phyloP scores from a whole-genome alignment of 2,329 filamentous ascomycete genomes.

The Didymella segeticola region DNA sequence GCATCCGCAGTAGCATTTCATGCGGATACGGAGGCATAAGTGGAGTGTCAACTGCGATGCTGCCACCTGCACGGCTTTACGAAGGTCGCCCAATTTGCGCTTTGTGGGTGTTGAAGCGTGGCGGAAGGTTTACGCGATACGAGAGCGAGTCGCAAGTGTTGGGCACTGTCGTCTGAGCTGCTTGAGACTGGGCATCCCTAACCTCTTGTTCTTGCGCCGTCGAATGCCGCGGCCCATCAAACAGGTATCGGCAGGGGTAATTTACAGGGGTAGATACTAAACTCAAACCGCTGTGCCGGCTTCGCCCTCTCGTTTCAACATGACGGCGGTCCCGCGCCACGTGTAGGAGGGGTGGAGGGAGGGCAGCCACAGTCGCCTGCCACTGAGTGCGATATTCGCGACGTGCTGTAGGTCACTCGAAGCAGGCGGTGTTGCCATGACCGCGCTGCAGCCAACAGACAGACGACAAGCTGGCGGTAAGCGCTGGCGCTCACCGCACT shows the following conservation, averaged over 20 bases:
- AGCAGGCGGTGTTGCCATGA: conserved; percentile 17
- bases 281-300: conserved; percentile 36
- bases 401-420: conserved; percentile 22
- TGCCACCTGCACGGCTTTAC: conserved; percentile 2
- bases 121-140: conserved; percentile 8
- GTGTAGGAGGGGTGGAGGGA: conserved; percentile 26
- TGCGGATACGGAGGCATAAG: conserved; percentile 8
- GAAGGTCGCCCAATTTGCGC: background rate
- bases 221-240: conserved; percentile 25
- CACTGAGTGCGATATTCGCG: conserved; percentile 3
- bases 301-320: conserved; percentile 36
- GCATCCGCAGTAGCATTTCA: background rate
- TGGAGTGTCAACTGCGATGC: conserved; percentile 1
- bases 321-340: conserved; percentile 33
- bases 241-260: conserved; percentile 21
- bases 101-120: conserved; percentile 14
- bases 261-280: conserved; percentile 25
- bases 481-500: conserved; percentile 3
- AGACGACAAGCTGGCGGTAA: background rate
- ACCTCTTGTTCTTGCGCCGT: conserved; percentile 23
- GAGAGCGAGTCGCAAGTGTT: conserved; percentile 13
- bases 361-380: conserved; percentile 27
- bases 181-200: conserved; percentile 26
- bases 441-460: conserved; percentile 14
- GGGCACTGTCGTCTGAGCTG: conserved; percentile 12